Evolutionary conservation across 805 yeast species (phyloP), one percentile per base, ranked within the genome.

Genomic region (Candida easanensis): DNA sequence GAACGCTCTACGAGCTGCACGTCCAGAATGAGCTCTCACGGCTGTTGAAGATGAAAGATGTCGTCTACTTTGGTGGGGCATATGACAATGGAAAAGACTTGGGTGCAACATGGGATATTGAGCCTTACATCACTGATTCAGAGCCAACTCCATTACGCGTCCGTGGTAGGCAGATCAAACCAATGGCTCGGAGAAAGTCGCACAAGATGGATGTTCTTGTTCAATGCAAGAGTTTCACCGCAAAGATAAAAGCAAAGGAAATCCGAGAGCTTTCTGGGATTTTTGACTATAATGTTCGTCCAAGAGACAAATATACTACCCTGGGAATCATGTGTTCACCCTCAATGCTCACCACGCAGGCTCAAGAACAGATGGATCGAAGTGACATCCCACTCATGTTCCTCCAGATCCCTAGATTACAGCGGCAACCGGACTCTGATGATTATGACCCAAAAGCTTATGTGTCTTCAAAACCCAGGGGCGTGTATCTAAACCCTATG

Each of bases 21-120:
- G 50, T 49, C 4, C 46, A 41, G 16, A 33, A 42, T 9, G 49
- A 44, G 19, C 46, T 57, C 3, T 13, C 36, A 4, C n/a, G 34
- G 10, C 33, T 42, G 7, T 30, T 54, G 3, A 21, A 33, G 4
- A 44, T 49, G 8, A 7, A 36, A 1, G 21, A 39, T 1, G 20
- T 56, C 27, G 18, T 8, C 2, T 56, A 54, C 27, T 46, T 38
- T 30, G 62, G 62, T n/a, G 62, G 62, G 0, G 33, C 57, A 2
- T 49, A 47, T 33, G 62, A 57, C 37, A 50, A 56, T 17, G 62
- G 62, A 1, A 49, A 51, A 16, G 62, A 57, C 38, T 47, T 56
- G 1, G 44, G 46, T 1, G 62, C 58, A 1, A 22, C 34, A 19
- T 56, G 59, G 59, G 45, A 50, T 30, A 21, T 56, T 2, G 23